Conservation (phyloP, 306 rosid species). For the Pterocarpus santalinus region DNA sequence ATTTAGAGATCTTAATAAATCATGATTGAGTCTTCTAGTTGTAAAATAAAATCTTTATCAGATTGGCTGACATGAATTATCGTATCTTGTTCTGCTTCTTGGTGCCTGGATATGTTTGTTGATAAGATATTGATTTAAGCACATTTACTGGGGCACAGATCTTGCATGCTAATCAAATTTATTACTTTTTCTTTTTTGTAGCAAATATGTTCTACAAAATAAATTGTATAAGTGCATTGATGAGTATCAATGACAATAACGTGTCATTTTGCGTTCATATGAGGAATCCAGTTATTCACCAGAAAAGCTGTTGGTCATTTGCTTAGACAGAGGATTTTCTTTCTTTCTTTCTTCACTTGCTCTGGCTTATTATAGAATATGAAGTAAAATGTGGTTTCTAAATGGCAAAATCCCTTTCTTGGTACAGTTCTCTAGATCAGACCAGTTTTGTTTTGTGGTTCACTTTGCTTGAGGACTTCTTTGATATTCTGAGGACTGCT, state of each 20-base stretch:
- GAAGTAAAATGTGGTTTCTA: background rate
- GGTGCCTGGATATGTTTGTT: constrained; percentile 18
- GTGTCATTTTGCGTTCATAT: background rate
- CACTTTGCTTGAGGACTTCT: constrained; percentile 7
- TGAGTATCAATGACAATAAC: background rate
- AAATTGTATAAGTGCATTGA: background rate
- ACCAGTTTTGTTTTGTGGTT: constrained; percentile 1
- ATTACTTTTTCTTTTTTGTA: background rate
- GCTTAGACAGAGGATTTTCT: background rate
- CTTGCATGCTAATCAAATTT: background rate
- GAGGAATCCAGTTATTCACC: constrained; percentile 4
- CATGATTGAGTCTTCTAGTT: constrained; percentile 18
- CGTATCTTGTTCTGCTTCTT: constrained; percentile 18
- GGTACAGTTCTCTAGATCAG: background rate
- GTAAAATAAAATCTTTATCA: constrained; percentile 9
- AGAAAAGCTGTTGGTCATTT: constrained; percentile 13
- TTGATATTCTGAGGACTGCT: constrained; percentile 1
- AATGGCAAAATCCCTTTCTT: background rate
- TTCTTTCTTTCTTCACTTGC: background rate
- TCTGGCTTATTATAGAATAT: background rate
- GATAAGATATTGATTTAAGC: constrained; percentile 8
- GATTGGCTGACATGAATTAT: constrained; percentile 10
- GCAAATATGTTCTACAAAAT: background rate
- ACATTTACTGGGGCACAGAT: background rate
- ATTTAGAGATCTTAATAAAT: constrained; percentile 1